phyloP scores from a whole-genome alignment of 179 eudicot genomes.

The Corrigiola litoralis region DNA sequence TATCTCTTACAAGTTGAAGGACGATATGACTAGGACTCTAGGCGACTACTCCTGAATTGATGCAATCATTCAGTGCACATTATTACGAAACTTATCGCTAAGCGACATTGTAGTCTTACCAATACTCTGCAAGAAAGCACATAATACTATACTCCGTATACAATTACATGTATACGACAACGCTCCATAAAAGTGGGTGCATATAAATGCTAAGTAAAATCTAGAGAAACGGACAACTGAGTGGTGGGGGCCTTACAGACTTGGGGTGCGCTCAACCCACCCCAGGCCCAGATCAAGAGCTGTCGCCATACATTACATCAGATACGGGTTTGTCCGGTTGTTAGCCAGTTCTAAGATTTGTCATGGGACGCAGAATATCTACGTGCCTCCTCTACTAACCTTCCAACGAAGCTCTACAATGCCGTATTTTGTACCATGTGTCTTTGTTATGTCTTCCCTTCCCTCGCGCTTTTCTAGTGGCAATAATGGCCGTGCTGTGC shows the following conservation, averaged over 20 bases:
- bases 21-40: too few species aligned
- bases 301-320: not conserved
- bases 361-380: not conserved
- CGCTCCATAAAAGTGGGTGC: conserved; percentile 1
- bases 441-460: not conserved
- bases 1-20: too few species aligned
- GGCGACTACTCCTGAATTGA: too few species aligned
- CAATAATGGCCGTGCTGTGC: too few species aligned
- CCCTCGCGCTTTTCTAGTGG: not conserved
- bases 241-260: not conserved
- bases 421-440: not conserved
- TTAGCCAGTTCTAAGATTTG: not conserved
- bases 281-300: not conserved
- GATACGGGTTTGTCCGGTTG: conserved; percentile 12
- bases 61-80: too few species aligned
- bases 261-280: not conserved
- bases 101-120: too few species aligned
- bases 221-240: not conserved
- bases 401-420: conserved; percentile 3
- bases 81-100: too few species aligned
- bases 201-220: not conserved
- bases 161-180: not conserved
- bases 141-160: too few species aligned
- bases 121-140: not conserved
- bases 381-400: conserved; percentile 9